These are phyloP conservation scores for Isoetes taiwanensis DNA, from an alignment of 75 land plant species.

Conservation along the genomic window DNA sequence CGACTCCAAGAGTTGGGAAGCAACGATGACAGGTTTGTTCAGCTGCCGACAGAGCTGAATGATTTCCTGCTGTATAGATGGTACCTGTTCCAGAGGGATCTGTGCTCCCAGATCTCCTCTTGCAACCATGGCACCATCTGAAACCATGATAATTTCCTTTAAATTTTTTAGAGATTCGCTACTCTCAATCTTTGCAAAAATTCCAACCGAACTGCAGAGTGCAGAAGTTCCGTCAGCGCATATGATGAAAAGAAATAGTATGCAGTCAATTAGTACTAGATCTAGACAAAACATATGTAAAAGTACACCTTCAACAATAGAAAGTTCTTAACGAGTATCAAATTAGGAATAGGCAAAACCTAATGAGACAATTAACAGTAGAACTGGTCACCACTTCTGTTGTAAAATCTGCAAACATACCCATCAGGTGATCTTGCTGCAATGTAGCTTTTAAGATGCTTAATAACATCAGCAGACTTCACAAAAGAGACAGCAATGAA, in stretches of 20 bases:
- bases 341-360: no score
- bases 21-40: constrained; percentile 91
- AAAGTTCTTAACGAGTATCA: no score
- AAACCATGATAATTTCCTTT: constrained; percentile 68
- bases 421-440: constrained; percentile 57
- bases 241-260: no score
- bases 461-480: constrained; percentile 91
- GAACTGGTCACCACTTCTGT: no score
- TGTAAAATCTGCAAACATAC: no score
- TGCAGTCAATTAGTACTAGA: no score
- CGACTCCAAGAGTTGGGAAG: constrained; percentile 89
- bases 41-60: constrained; percentile 61
- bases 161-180: constrained; percentile 75
- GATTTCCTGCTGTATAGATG: constrained; percentile 67
- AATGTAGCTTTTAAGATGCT: constrained; percentile 88
- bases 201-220: constrained; percentile 59
- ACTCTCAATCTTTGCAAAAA: constrained; percentile 91
- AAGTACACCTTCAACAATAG: no score
- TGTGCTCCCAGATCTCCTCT: constrained; percentile 97
- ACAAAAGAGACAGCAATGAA: constrained; percentile 96
- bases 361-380: no score
- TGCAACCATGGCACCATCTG: constrained; percentile 99
- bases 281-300: no score
- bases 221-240: no score
- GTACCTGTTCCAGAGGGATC: constrained; percentile 88